These are phyloP conservation scores for Aphanomyces euteiches DNA, from an alignment of 352 stramenopile genomes.

Conservation along the genomic window DNA sequence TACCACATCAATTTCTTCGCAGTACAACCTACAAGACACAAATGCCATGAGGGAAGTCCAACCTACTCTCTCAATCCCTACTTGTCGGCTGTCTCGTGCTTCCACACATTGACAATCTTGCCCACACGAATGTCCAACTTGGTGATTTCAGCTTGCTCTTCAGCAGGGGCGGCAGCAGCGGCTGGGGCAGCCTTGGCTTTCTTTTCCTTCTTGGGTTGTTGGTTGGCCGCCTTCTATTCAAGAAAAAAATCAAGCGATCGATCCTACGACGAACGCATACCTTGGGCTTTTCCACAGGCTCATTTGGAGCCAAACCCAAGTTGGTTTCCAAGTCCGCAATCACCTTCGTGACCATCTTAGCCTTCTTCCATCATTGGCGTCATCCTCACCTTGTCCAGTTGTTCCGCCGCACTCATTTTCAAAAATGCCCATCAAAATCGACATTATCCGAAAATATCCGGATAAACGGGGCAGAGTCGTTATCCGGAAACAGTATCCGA, in stretches of 20 bases:
- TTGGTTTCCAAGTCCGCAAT: conserved; percentile 24
- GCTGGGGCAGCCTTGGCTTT: conserved; percentile 50
- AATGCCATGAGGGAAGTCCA: neutral
- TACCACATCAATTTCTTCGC: conserved; percentile 86
- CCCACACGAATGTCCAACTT: conserved; percentile 91
- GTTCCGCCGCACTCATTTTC: conserved; percentile 15
- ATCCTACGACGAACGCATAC: neutral
- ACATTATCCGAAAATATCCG: too few relatives aligned
- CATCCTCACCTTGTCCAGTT: conserved; percentile 9
- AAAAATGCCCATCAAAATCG: neutral
- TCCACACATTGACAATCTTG: conserved; percentile 89
- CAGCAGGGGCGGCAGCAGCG: conserved; percentile 36
- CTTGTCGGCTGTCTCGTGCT: conserved; percentile 88
- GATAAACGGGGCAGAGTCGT: too few relatives aligned
- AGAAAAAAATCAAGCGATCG: neutral
- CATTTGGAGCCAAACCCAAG: conserved; percentile 16
- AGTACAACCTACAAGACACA: conserved; percentile 63
- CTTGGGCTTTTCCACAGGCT: conserved; percentile 25
- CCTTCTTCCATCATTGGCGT: neutral
- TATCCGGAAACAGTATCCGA: too few relatives aligned
- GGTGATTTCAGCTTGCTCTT: conserved; percentile 81
- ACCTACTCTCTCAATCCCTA: conserved; percentile 31
- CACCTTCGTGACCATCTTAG: neutral
- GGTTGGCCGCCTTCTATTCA: neutral
- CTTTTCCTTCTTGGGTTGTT: conserved; percentile 35